Conservation (phyloP, 2,329 filamentous ascomycete species). For the Exophiala viscosa region DNA sequence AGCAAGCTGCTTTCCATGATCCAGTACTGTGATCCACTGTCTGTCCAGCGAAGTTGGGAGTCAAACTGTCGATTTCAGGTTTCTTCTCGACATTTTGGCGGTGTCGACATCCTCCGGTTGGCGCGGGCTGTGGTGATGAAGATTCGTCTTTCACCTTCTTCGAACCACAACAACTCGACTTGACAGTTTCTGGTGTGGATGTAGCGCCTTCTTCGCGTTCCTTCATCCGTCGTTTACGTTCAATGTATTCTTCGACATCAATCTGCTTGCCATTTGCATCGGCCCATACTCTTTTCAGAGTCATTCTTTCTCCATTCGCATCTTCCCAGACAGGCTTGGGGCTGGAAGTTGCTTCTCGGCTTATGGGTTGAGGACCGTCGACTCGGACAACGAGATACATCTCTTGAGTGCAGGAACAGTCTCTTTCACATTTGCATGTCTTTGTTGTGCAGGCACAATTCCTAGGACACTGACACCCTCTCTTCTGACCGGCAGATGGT, state of each 20-base stretch:
- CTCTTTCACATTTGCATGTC: slow-evolving; percentile 25
- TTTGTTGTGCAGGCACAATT: slow-evolving; percentile 27
- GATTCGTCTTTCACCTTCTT: slow-evolving; percentile 14
- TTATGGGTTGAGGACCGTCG: slow-evolving; percentile 12
- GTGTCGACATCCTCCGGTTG: slow-evolving; percentile 23
- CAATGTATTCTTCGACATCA: slow-evolving; percentile 19
- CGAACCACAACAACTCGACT: slow-evolving; percentile 19
- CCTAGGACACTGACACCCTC: slow-evolving; percentile 26
- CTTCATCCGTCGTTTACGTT: slow-evolving; percentile 17
- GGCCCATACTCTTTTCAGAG: slow-evolving; percentile 25
- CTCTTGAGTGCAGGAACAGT: slow-evolving; percentile 25
- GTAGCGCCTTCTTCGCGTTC: slow-evolving; percentile 20
- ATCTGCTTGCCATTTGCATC: slow-evolving; percentile 27
- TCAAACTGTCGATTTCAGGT: slow-evolving; percentile 1
- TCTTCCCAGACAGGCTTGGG: slow-evolving; percentile 26
- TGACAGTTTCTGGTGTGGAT: slow-evolving; percentile 1
- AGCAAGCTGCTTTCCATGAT: slow-evolving; percentile 21
- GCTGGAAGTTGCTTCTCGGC: slow-evolving; percentile 18
- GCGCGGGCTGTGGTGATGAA: slow-evolving; percentile 1
- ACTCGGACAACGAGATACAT: slow-evolving; percentile 26
- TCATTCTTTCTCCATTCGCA: slow-evolving; percentile 22
- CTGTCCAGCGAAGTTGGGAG: background rate
- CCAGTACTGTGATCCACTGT: background rate
- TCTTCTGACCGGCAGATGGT: slow-evolving; percentile 25
- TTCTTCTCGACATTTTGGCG: slow-evolving; percentile 19